These are phyloP conservation scores for Infundibulicybe gibba DNA, from an alignment of 768 basidiomycete genomes.

Conservation along the genomic window DNA sequence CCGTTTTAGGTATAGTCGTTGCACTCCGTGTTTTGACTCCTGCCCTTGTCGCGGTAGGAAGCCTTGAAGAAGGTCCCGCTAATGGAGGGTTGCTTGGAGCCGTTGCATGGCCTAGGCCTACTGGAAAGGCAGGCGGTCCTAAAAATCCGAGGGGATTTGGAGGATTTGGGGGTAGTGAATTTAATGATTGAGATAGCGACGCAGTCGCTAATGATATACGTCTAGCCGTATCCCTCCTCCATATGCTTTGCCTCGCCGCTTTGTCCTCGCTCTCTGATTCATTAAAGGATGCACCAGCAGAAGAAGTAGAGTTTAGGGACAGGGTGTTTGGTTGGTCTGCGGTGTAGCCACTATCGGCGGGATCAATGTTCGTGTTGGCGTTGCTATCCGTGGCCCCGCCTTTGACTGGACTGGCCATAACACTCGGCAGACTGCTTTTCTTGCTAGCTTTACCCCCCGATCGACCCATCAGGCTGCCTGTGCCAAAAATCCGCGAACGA, in stretches of 20 bases:
- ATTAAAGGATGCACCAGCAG: background rate
- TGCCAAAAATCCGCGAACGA: conserved; percentile 14
- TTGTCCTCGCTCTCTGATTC: conserved; percentile 7
- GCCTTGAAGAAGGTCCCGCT: conserved; percentile 13
- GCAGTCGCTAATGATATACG: conserved; percentile 58
- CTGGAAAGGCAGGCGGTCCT: conserved; percentile 50
- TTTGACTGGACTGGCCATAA: conserved; percentile 48
- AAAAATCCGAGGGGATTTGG: conserved; percentile 26
- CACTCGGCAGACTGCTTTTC: conserved; percentile 42
- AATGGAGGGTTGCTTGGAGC: conserved; percentile 33
- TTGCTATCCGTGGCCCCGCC: conserved; percentile 18
- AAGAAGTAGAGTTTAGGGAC: too few relatives aligned
- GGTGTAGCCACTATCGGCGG: conserved; percentile 9
- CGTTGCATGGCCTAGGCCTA: conserved; percentile 20
- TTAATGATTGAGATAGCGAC: conserved; percentile 60
- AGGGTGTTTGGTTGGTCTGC: background rate
- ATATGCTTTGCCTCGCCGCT: conserved; percentile 32
- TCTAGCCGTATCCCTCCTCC: conserved; percentile 38
- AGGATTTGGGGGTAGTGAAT: conserved; percentile 39
- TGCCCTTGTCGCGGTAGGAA: conserved; percentile 1
- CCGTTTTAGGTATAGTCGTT: conserved; percentile 5
- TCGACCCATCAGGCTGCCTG: conserved; percentile 4
- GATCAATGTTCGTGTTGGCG: conserved; percentile 11
- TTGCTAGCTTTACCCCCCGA: conserved; percentile 33
- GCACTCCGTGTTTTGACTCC: conserved; percentile 8